Conservation (phyloP, 2,329 filamentous ascomycete genomes). For the Fonsecaea monophora region DNA sequence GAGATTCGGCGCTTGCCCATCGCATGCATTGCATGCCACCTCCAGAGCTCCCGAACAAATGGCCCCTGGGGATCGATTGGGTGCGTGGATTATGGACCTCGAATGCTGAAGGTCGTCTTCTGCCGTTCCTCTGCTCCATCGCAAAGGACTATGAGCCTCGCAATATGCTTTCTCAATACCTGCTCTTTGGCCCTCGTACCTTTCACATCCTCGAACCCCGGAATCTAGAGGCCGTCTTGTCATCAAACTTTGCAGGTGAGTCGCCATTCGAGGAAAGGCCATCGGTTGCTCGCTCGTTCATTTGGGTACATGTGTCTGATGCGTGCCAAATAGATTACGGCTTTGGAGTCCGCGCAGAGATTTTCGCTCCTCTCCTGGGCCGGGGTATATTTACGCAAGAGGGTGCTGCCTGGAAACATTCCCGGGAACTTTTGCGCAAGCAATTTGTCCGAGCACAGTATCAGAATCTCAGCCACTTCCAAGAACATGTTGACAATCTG, state of each 20-base stretch:
- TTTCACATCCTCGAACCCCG: slow-evolving; percentile 41
- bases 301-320: neutral
- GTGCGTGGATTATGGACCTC: slow-evolving; percentile 42
- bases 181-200: slow-evolving; percentile 43
- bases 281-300: neutral
- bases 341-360: slow-evolving; percentile 20
- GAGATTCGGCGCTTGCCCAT: slow-evolving; percentile 69
- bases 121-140: slow-evolving; percentile 42
- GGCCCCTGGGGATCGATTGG: slow-evolving; percentile 47
- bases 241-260: slow-evolving; percentile 14
- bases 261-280: slow-evolving; percentile 3
- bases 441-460: slow-evolving; percentile 48
- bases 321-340: slow-evolving; percentile 21
- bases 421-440: slow-evolving; percentile 47
- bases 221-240: slow-evolving; percentile 44
- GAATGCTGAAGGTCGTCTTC: slow-evolving; percentile 42
- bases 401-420: slow-evolving; percentile 42
- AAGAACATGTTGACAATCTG: slow-evolving; percentile 39
- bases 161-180: slow-evolving; percentile 42
- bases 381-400: slow-evolving; percentile 53
- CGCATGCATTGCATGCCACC: slow-evolving; percentile 43
- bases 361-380: slow-evolving; percentile 43
- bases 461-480: slow-evolving; percentile 44
- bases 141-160: slow-evolving; percentile 44
- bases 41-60: slow-evolving; percentile 44